Conservation (phyloP, 495 filamentous ascomycete species). For the Delitschia confertaspora region DNA sequence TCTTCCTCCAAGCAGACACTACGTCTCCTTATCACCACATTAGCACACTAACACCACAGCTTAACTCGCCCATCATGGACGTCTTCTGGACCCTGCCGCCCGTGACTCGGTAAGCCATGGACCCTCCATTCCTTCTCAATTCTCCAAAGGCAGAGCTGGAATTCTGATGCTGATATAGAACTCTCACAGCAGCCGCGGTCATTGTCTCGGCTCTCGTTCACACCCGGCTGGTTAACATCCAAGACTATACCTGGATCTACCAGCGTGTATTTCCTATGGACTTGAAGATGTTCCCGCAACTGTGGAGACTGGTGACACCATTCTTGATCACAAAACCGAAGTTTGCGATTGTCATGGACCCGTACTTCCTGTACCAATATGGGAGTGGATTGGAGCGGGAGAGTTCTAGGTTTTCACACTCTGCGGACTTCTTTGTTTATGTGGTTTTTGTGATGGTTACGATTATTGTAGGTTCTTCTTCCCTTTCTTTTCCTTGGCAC, state of each 20-base stretch:
- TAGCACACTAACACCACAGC: not conserved
- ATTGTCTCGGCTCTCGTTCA: slow-evolving; percentile 52
- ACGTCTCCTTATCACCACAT: slow-evolving; percentile 14
- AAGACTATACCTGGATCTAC: too few relatives aligned
- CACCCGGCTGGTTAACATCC: slow-evolving; percentile 48
- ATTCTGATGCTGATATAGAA: slow-evolving; percentile 51
- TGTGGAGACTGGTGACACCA: slow-evolving; percentile 59
- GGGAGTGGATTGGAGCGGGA: slow-evolving; percentile 52
- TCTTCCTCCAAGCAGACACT: slow-evolving; percentile 18
- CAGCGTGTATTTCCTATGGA: slow-evolving; percentile 47
- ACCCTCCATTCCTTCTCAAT: not conserved
- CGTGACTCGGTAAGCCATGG: slow-evolving; percentile 55
- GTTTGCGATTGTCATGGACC: slow-evolving; percentile 65
- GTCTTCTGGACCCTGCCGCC: slow-evolving; percentile 63
- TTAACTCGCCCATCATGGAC: slow-evolving; percentile 41
- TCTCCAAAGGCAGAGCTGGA: slow-evolving; percentile 3
- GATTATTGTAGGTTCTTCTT: slow-evolving; percentile 51
- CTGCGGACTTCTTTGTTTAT: slow-evolving; percentile 64
- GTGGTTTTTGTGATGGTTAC: slow-evolving; percentile 50
- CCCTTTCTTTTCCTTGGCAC: slow-evolving; percentile 4
- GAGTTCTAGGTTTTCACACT: slow-evolving; percentile 50
- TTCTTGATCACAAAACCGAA: slow-evolving; percentile 62
- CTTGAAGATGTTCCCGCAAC: slow-evolving; percentile 54
- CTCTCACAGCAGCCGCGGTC: slow-evolving; percentile 59
- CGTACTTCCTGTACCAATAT: slow-evolving; percentile 70